A percentile compares a stretch with the other conserved stretches of the same genome.
Conservation (phyloP, 345 rosid genomes). For the Gynandropsis gynandra region DNA sequence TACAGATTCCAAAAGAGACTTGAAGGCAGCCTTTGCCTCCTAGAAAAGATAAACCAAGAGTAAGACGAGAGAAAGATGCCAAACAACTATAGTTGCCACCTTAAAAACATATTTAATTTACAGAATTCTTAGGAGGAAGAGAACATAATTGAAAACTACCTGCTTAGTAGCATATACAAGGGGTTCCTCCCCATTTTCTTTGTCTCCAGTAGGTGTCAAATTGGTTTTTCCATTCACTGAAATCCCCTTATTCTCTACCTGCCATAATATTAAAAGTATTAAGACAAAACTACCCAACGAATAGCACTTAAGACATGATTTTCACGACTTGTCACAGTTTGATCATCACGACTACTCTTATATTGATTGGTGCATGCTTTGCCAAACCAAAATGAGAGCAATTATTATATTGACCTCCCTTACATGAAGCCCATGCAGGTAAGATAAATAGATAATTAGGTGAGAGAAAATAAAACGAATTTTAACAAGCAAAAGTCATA, state of each 20-base stretch:
- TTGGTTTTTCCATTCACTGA: slow-evolving; percentile 45
- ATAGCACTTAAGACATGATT: slow-evolving; percentile 2
- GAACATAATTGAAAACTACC: slow-evolving; percentile 34
- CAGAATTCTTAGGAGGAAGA: slow-evolving; percentile 5
- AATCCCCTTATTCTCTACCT: slow-evolving; percentile 60
- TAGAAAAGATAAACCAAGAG: slow-evolving; percentile 21
- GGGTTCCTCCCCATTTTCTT: slow-evolving; percentile 66
- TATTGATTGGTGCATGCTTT: slow-evolving; percentile 4
- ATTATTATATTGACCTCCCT: not conserved
- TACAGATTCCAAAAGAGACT: slow-evolving; percentile 78
- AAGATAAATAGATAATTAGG: not conserved
- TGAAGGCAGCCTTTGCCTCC: slow-evolving; percentile 99
- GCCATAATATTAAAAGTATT: slow-evolving; percentile 18
- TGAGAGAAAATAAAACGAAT: slow-evolving; percentile 2
- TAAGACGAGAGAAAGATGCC: slow-evolving; percentile 3
- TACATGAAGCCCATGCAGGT: slow-evolving; percentile 16
- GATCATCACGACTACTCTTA: slow-evolving; percentile 7
- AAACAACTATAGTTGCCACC: slow-evolving; percentile 1
- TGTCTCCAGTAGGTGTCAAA: slow-evolving; percentile 56
- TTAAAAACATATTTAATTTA: slow-evolving; percentile 11
- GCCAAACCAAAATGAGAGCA: slow-evolving; percentile 1
- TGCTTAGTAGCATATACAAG: slow-evolving; percentile 67
- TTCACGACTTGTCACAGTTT: slow-evolving; percentile 1
- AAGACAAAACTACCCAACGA: slow-evolving; percentile 9
- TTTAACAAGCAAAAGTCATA: slow-evolving; percentile 24